These are phyloP conservation scores for Leccinum subtestaceum DNA, from an alignment of 768 basidiomycete species.

Conservation along the genomic window DNA sequence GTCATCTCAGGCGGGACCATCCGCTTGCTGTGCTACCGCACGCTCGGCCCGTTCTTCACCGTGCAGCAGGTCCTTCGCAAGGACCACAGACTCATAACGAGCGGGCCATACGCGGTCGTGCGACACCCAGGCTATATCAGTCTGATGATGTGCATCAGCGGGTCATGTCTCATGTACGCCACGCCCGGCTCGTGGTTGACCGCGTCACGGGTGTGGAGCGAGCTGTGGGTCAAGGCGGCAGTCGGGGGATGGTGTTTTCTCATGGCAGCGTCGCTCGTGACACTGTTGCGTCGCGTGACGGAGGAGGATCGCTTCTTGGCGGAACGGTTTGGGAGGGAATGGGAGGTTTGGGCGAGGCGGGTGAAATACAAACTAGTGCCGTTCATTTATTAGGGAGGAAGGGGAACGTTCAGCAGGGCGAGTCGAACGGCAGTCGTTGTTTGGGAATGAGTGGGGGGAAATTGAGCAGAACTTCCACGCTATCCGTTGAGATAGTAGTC, in stretches of 20 bases:
- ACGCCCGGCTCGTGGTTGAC: conserved; percentile 4
- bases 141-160: background rate
- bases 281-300: conserved; percentile 14
- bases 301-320: conserved; percentile 23
- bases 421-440: background rate
- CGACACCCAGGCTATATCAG: conserved; percentile 30
- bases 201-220: background rate
- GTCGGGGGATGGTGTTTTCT: background rate
- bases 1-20: conserved; percentile 2
- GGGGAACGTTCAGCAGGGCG: background rate
- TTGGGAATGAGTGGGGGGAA: background rate
- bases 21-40: conserved; percentile 12
- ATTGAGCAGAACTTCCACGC: background rate
- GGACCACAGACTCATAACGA: conserved; percentile 25
- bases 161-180: background rate
- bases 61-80: conserved; percentile 18
- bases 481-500: background rate
- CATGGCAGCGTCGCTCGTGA: background rate
- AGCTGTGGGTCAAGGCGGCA: background rate
- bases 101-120: conserved; percentile 26
- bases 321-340: conserved; percentile 17
- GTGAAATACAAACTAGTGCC: conserved; percentile 12
- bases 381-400: background rate
- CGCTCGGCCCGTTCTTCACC: conserved; percentile 23
- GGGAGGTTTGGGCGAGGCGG: conserved; percentile 19